phyloP scores from a whole-genome alignment of 371 early-diverging fungal species.

The Lichtheimia ramosa region DNA sequence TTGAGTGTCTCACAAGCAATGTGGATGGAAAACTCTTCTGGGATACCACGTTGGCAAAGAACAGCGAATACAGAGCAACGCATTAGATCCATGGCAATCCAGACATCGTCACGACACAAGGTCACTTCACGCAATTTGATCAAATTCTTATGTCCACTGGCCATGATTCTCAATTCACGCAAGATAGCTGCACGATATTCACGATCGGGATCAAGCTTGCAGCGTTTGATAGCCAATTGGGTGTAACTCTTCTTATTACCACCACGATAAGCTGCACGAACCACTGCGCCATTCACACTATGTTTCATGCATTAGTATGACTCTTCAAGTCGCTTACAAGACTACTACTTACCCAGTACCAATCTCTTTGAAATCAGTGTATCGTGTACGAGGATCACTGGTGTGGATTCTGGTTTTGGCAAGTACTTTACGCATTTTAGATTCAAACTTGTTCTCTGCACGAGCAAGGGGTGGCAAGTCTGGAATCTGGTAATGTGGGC shows the following conservation, averaged over 20 bases:
- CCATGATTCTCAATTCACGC: conserved; percentile 47
- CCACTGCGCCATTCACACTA: conserved; percentile 53
- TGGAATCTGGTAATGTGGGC: conserved; percentile 37
- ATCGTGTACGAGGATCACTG: conserved; percentile 40
- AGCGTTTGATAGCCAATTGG: conserved; percentile 48
- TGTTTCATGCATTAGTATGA: not conserved
- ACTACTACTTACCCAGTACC: conserved; percentile 54
- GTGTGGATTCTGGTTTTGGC: conserved; percentile 27
- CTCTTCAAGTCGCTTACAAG: no score
- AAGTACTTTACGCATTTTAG: conserved; percentile 36
- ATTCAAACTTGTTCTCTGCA: conserved; percentile 39
- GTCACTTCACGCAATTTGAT: conserved; percentile 44
- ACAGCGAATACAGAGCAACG: conserved; percentile 52
- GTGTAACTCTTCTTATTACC: conserved; percentile 21
- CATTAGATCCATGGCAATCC: conserved; percentile 55
- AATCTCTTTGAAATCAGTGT: conserved; percentile 46
- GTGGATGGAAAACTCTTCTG: conserved; percentile 41
- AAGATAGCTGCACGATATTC: conserved; percentile 49
- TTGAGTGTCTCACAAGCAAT: conserved; percentile 47
- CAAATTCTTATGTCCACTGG: conserved; percentile 39
- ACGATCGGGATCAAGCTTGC: conserved; percentile 41
- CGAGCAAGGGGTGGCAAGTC: conserved; percentile 33
- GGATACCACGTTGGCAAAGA: conserved; percentile 48
- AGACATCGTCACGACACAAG: conserved; percentile 42
- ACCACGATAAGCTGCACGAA: conserved; percentile 35